Conservation (phyloP, 129 eudicot genomes). For the Gnaphalium uliginosum region DNA sequence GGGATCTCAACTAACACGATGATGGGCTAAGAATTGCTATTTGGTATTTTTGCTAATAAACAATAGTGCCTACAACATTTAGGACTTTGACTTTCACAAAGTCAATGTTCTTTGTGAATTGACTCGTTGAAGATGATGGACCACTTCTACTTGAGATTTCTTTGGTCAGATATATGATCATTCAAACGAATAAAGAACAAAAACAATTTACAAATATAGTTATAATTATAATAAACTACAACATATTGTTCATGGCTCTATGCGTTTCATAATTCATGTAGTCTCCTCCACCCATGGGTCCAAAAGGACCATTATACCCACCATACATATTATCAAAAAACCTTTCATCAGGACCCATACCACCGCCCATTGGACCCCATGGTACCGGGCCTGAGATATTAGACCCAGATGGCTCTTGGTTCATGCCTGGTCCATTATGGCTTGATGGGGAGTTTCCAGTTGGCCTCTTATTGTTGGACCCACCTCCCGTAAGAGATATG, state of each 20-base stretch:
- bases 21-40: too few species aligned
- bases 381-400: constrained; percentile 55
- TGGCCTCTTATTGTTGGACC: constrained; percentile 50
- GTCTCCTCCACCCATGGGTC: constrained; percentile 60
- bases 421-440: constrained; percentile 46
- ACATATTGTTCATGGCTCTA: constrained; percentile 66
- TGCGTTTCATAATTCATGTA: constrained; percentile 64
- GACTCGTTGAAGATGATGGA: too few species aligned
- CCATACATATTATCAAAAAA: constrained; percentile 74
- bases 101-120: constrained; percentile 24
- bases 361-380: constrained; percentile 63
- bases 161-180: constrained; percentile 9
- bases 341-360: constrained; percentile 56
- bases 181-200: constrained; percentile 6
- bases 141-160: constrained; percentile 2
- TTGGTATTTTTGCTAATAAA: too few species aligned
- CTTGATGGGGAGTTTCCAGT: constrained; percentile 64
- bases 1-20: too few species aligned
- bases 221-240: constrained; percentile 35
- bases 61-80: background rate
- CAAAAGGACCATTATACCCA: constrained; percentile 62
- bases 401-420: constrained; percentile 76
- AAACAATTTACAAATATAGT: constrained; percentile 14
- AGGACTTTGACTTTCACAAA: constrained; percentile 23
- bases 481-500: constrained; percentile 63